Percentiles rank a stretch among this genome's conserved stretches.
Conservation (phyloP, 805 yeast genomes). For the Scheffersomyces coipomensis region DNA sequence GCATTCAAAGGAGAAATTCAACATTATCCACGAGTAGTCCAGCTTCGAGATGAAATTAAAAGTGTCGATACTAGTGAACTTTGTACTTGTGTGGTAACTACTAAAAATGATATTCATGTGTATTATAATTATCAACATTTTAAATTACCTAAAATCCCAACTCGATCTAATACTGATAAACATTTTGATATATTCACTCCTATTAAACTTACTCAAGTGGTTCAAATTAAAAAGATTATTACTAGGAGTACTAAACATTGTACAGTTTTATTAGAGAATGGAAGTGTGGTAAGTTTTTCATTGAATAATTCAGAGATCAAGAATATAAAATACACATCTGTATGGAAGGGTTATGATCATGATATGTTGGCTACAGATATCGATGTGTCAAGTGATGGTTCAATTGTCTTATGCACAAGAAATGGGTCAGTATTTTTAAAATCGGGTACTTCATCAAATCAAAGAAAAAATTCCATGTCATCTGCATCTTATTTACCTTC, state of each 20-base stretch:
- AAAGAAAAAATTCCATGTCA: slow-evolving; percentile 29
- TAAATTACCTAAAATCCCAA: slow-evolving; percentile 40
- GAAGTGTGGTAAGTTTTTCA: slow-evolving; percentile 49
- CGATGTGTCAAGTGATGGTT: slow-evolving; percentile 67
- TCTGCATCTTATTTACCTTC: slow-evolving; percentile 23
- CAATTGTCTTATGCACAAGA: slow-evolving; percentile 61
- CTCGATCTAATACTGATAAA: slow-evolving; percentile 33
- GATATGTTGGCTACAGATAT: slow-evolving; percentile 64
- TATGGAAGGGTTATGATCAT: slow-evolving; percentile 64
- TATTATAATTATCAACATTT: slow-evolving; percentile 57
- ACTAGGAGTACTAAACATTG: slow-evolving; percentile 41
- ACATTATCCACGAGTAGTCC: slow-evolving; percentile 35
- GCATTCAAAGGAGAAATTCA: slow-evolving; percentile 37
- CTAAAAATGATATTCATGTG: slow-evolving; percentile 59
- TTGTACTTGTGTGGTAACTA: slow-evolving; percentile 65
- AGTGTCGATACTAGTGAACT: slow-evolving; percentile 64
- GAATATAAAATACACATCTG: slow-evolving; percentile 41
- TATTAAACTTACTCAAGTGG: slow-evolving; percentile 43
- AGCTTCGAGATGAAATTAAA: slow-evolving; percentile 49
- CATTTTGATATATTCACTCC: slow-evolving; percentile 57
- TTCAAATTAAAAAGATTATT: slow-evolving; percentile 28
- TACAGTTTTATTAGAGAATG: slow-evolving; percentile 55
- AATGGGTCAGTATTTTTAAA: slow-evolving; percentile 67
- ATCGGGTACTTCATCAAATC: slow-evolving; percentile 16
- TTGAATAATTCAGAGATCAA: slow-evolving; percentile 24